Evolutionary conservation across 2,329 filamentous ascomycete species (phyloP).

Genomic region (Fonsecaea pugnacius): DNA sequence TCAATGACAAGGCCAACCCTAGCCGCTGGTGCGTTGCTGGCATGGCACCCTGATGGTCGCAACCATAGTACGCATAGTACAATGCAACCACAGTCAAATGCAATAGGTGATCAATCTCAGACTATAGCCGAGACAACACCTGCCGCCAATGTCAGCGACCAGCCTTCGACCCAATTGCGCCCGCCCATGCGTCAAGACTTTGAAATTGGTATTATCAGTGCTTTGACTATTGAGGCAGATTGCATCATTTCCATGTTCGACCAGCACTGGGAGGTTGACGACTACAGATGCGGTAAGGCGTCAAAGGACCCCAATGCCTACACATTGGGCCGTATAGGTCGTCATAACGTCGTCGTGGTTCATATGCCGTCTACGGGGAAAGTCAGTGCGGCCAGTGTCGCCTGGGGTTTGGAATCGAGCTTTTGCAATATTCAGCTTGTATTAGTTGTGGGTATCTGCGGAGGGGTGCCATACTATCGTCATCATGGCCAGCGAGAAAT

Average conservation of each 20-base stretch:
- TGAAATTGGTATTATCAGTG: slow-evolving; percentile 8
- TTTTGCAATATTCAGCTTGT: slow-evolving; percentile 43
- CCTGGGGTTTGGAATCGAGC: slow-evolving; percentile 42
- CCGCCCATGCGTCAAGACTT: background rate
- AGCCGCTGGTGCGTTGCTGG: too few species aligned
- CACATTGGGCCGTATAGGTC: background rate
- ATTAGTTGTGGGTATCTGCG: slow-evolving; percentile 49
- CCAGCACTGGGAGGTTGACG: slow-evolving; percentile 4
- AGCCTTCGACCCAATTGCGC: too few species aligned
- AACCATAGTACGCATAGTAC: too few species aligned
- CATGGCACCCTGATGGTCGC: too few species aligned
- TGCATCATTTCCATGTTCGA: slow-evolving; percentile 1
- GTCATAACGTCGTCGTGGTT: slow-evolving; percentile 12
- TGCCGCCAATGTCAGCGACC: too few species aligned
- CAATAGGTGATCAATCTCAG: too few species aligned
- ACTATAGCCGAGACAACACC: too few species aligned
- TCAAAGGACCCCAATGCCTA: slow-evolving; percentile 10
- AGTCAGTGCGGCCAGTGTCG: slow-evolving; percentile 34
- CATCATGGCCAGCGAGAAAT: slow-evolving; percentile 20
- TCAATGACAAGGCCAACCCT: background rate
- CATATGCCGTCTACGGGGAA: slow-evolving; percentile 41
- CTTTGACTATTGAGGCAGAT: slow-evolving; percentile 6
- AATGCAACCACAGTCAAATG: too few species aligned
- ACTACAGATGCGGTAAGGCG: background rate
- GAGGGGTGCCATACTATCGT: slow-evolving; percentile 41